Conservation (phyloP, 1,284 basidiomycete genomes). For the Porogramme epimiltina region DNA sequence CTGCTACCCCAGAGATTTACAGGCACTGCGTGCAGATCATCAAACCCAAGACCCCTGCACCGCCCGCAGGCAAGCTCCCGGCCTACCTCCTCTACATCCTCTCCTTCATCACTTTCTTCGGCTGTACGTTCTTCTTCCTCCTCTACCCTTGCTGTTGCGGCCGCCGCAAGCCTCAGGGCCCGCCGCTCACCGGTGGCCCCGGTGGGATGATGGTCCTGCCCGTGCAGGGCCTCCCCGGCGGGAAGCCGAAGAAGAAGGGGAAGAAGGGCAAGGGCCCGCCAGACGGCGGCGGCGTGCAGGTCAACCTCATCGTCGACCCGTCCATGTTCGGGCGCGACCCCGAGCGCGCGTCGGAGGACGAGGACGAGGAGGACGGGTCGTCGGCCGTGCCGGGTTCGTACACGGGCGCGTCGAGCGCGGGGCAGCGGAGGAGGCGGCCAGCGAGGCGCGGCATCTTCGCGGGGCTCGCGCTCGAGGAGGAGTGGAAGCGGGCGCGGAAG, state of each 20-base stretch:
- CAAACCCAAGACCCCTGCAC: conserved; percentile 54
- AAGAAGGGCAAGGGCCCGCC: conserved; percentile 33
- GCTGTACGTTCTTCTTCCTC: conserved; percentile 56
- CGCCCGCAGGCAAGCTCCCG: conserved; percentile 55
- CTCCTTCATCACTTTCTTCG: conserved; percentile 52
- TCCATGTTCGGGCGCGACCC: conserved; percentile 46
- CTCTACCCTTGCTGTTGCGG: conserved; percentile 59
- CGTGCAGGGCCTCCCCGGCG: conserved; percentile 47
- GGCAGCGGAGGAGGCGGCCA: conserved; percentile 28
- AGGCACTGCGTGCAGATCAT: conserved; percentile 44
- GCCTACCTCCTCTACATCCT: conserved; percentile 61
- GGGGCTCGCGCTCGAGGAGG: conserved; percentile 62
- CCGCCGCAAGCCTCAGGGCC: conserved; percentile 28
- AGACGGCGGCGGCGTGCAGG: conserved; percentile 55
- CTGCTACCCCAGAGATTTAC: background rate
- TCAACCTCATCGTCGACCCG: conserved; percentile 73
- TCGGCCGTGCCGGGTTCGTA: conserved; percentile 29
- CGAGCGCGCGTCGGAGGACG: conserved; percentile 36
- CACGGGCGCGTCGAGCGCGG: conserved; percentile 26
- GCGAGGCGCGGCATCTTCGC: conserved; percentile 55
- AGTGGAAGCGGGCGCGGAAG: conserved; percentile 58
- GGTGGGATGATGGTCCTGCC: conserved; percentile 69
- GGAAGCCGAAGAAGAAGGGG: conserved; percentile 39
- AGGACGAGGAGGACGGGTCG: conserved; percentile 29
- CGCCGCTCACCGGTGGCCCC: conserved; percentile 31